phyloP scores from a whole-genome alignment of 192 early-diverging fungal species.

The Podila minutissima region DNA sequence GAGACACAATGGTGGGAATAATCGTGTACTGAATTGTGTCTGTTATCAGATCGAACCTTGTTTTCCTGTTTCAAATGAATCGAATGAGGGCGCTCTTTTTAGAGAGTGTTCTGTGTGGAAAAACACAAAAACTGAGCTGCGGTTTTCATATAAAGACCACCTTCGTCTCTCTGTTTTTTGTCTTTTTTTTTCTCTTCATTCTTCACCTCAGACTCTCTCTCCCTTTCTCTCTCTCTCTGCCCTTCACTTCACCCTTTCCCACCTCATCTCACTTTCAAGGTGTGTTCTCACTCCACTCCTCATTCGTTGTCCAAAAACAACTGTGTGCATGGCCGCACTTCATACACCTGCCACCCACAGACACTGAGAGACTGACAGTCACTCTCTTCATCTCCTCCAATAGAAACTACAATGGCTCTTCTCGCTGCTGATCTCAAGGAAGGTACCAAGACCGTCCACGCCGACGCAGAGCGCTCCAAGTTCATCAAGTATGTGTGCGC shows the following conservation, averaged over 20 bases:
- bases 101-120: no score
- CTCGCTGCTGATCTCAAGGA: conserved; percentile 54
- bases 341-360: no score
- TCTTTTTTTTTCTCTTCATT: background rate
- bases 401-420: conserved; percentile 16
- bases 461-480: conserved; percentile 51
- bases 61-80: no score
- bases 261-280: background rate
- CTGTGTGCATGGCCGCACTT: no score
- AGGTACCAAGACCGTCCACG: conserved; percentile 57
- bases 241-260: background rate
- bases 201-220: background rate
- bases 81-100: no score
- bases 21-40: no score
- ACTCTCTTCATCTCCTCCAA: background rate
- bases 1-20: no score
- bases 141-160: background rate
- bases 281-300: no score
- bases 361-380: background rate
- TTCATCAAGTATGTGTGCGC: conserved; percentile 51
- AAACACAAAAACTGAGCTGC: no score
- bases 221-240: background rate
- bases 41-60: no score
- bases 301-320: no score
- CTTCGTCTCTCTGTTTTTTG: background rate